Evolutionary conservation across 2,329 filamentous ascomycete genomes (phyloP).

Genomic region (Meredithiella fracta): DNA sequence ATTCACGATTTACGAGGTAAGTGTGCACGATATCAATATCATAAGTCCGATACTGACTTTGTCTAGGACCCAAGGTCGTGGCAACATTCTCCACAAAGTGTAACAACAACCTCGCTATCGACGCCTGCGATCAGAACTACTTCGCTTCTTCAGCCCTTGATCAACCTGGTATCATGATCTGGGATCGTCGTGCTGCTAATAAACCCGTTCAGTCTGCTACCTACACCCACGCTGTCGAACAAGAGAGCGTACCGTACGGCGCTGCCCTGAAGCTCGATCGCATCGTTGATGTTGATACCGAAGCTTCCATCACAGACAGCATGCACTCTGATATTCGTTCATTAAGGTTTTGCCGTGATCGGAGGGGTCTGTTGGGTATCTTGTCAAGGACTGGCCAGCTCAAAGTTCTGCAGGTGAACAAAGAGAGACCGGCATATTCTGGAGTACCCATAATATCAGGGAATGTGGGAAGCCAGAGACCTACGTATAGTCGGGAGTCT

Average conservation of each 20-base stretch:
- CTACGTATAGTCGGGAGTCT: constrained; percentile 20
- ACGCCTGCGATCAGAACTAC: constrained; percentile 67
- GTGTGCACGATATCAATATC: constrained; percentile 8
- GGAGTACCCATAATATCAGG: constrained; percentile 19
- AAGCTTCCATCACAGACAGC: constrained; percentile 33
- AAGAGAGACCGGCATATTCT: constrained; percentile 29
- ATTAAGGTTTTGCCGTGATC: constrained; percentile 46
- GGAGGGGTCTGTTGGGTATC: constrained; percentile 42
- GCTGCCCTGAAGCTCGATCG: constrained; percentile 40
- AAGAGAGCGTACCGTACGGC: constrained; percentile 47
- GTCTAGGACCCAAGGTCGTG: constrained; percentile 32
- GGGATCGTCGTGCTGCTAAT: constrained; percentile 53
- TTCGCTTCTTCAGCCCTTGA: constrained; percentile 67
- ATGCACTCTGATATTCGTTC: constrained; percentile 46
- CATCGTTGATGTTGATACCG: constrained; percentile 38
- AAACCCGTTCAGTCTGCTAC: constrained; percentile 34
- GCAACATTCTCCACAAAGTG: constrained; percentile 49
- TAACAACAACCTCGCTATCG: constrained; percentile 59
- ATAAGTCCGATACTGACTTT: not conserved
- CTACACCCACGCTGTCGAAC: constrained; percentile 42
- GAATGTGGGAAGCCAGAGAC: not conserved
- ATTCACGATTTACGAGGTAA: constrained; percentile 65
- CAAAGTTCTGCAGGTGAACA: constrained; percentile 41
- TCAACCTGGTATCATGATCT: constrained; percentile 57
- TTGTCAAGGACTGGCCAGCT: constrained; percentile 47